A percentile compares a stretch with the other conserved stretches of the same genome.
Evolutionary conservation across 768 basidiomycete genomes (phyloP).

Genomic region (Neoboletus magnificus): DNA sequence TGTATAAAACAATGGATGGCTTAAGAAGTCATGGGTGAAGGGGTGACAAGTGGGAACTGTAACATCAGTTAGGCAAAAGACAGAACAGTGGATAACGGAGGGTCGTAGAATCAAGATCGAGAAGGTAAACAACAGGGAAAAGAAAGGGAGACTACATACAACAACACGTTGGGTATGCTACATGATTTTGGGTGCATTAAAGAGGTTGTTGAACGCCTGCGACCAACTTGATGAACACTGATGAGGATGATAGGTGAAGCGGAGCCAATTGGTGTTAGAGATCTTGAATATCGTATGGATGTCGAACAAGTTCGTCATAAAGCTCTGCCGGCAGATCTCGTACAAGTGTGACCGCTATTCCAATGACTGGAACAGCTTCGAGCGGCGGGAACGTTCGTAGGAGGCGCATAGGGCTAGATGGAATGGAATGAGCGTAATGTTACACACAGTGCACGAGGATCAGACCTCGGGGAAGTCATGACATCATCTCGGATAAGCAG

Average conservation of each 20-base stretch:
- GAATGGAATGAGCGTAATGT: neutral
- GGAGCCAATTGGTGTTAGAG: conserved; percentile 9
- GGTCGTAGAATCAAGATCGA: neutral
- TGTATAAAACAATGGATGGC: neutral
- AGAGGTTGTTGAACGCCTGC: conserved; percentile 7
- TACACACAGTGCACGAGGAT: neutral
- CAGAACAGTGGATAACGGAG: neutral
- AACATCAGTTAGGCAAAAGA: neutral
- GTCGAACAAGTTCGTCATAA: conserved; percentile 85
- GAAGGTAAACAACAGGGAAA: neutral
- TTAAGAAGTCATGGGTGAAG: neutral
- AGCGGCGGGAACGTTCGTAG: conserved; percentile 92
- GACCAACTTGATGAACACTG: conserved; percentile 7
- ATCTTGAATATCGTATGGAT: conserved; percentile 64
- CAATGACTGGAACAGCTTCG: conserved; percentile 82
- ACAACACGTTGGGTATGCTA: conserved; percentile 22
- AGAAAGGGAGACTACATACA: conserved; percentile 12
- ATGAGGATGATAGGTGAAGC: neutral
- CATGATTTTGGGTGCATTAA: conserved; percentile 16
- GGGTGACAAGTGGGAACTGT: neutral
- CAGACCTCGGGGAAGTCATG: conserved; percentile 82
- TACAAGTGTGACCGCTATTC: conserved; percentile 91
- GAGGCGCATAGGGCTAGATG: conserved; percentile 83
- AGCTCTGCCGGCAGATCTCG: conserved; percentile 84
- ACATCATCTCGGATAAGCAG: conserved; percentile 87